Base-by-base conservation (phyloP, 345 rosid genomes). In the Eutrema japonicum region DNA sequence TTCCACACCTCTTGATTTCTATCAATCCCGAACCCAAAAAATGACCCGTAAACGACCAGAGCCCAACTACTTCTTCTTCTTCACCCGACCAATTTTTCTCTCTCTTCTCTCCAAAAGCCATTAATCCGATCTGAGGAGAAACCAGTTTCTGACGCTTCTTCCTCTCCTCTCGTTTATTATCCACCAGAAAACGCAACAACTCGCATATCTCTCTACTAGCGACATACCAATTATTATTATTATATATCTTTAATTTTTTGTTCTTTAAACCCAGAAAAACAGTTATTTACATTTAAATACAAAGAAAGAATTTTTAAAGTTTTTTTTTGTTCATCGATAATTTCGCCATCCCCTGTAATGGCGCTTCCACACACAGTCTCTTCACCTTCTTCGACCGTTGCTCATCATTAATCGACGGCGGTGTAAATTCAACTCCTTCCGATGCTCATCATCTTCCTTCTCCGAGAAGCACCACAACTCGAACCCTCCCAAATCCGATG, bases 351-450 rank as follows among this genome's bases (percentile, higher is more conserved):
- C n/a, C 8, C 26, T 43, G 27, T 38, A 68, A 92, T 92, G 98
- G 92, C 98, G 66, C 83, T 88, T 47, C 85, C 84, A 48, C 97
- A 82, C 81, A 75, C 79, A 64, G 78, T 89, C 64, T 82, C 87
- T 27, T 79, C 83, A 11, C 73, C 84, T 40, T 66, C 83, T 42
- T 76, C 90, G 1, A 37, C 74, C 79, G 29, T 0, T 68, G 18
- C 18, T 18, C 18, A 16, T 53, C 64, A 53, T 26, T 14, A 55
- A 32, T 7, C 47, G 27, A 16, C 72, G 63, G 27, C 79, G 79
- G 0, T 55, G 37, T 40, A 71, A 64, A 3, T 71, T 70, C 8
- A 9, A 6, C 3, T 55, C 72, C 8, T 71, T 77, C 2, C 49
- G 71, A 11, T 73, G 81, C 22, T 69, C 81, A 0, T 72, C 81